Evolutionary conservation across 257 asterid species (phyloP), one percentile per base, ranked within the genome.

Genomic region (Gentiana dahurica): DNA sequence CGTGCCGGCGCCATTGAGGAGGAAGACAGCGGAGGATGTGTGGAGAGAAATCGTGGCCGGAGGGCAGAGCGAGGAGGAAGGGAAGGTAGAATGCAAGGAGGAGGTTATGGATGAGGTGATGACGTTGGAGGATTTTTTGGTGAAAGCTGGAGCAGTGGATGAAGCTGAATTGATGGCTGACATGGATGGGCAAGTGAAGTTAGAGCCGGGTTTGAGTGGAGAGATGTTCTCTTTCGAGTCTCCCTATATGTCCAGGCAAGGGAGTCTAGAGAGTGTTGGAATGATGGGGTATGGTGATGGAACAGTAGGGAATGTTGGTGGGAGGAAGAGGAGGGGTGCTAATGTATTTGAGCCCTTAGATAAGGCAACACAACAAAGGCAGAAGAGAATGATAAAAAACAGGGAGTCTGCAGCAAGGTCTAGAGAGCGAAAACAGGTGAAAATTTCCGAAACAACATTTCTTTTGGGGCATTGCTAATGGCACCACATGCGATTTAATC

Each of bases 341-440:
- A 59, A 32, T 51, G 46, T 83, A 78, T 65, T 87, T 77, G 97
- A 91, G 54, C 94, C 94, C 0, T 65, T 85, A 79, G 95, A 87
- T 75, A 91, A 72, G 78, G 93, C 80, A 3, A 73, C 72, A 36
- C 47, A 54, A 47, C 82, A 72, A 71, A 66, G 79, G 53, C 82
- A 87, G 49, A 75, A 81, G 74, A 83, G 97, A 81, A 91, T 91
- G 98, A 91, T 91, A 56, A 91, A 91, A 86, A 91, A 87, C 63
- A 78, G 98, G 98, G 98, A 87, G 75, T 87, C 97, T 43, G 98
- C 98, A 3, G 97, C 98, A 0, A 82, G 98, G 75, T 91, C 98
- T 24, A 81, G 98, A 65, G 98, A 87, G 80, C 88, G 98, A 49
- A 91, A 91, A 74, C 97, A 87, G 98, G 98, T 87, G 51, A 69